Percentiles rank a stretch among this genome's conserved stretches.
Conservation (phyloP, 2,329 filamentous ascomycete species). For the Leptographium galeiforme region DNA sequence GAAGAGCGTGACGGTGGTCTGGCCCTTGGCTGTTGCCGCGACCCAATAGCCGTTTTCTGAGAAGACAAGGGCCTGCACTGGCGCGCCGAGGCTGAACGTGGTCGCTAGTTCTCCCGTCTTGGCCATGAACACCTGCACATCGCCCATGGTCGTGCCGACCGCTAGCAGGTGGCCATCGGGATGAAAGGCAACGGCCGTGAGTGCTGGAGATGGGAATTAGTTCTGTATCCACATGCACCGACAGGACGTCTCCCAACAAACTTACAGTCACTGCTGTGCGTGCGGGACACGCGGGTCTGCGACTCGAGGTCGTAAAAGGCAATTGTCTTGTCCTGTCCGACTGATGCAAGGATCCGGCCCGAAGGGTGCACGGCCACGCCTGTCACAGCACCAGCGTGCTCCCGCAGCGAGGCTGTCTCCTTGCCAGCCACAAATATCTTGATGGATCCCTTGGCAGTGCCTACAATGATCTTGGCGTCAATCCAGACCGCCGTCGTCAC, state of each 20-base stretch:
- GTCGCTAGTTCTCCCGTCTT: conserved; percentile 66
- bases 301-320: conserved; percentile 70
- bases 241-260: conserved; percentile 11
- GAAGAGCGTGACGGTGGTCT: conserved; percentile 72
- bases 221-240: neutral
- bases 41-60: conserved; percentile 98
- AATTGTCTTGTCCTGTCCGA: conserved; percentile 84
- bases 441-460: conserved; percentile 62
- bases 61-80: conserved; percentile 67
- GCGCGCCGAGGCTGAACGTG: conserved; percentile 53
- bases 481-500: conserved; percentile 55
- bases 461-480: conserved; percentile 55
- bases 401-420: conserved; percentile 56
- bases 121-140: conserved; percentile 81
- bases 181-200: conserved; percentile 75
- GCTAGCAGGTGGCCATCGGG: conserved; percentile 93
- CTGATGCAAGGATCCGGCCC: conserved; percentile 70
- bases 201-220: conserved; percentile 30
- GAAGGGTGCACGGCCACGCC: conserved; percentile 71
- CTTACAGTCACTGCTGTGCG: conserved; percentile 70
- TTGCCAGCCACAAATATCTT: conserved; percentile 65
- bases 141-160: conserved; percentile 63
- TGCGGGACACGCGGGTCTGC: conserved; percentile 58
- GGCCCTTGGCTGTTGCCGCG: conserved; percentile 65
- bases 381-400: conserved; percentile 72